Evolutionary conservation across 306 rosid species (phyloP).

Genomic region (Vigna unguiculata): DNA sequence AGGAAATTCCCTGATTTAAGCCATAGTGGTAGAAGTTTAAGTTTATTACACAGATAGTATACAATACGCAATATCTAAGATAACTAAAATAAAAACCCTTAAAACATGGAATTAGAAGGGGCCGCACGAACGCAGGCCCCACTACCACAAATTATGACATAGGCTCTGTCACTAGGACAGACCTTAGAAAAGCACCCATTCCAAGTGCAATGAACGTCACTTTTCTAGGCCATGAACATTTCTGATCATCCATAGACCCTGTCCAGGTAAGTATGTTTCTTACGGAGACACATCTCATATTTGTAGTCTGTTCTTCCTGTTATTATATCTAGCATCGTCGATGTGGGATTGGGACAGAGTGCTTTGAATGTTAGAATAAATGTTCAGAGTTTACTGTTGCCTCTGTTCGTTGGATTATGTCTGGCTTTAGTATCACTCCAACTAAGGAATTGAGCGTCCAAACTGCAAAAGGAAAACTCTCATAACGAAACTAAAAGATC

Average conservation of each 20-base stretch:
- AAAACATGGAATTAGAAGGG: not conserved
- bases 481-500: too few relatives aligned
- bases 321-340: not conserved
- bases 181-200: slow-evolving; percentile 52
- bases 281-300: rapidly evolving
- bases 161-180: slow-evolving; percentile 51
- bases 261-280: slow-evolving; percentile 46
- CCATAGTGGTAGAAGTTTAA: too few relatives aligned
- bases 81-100: too few relatives aligned
- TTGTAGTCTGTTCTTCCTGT: not conserved
- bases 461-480: not conserved
- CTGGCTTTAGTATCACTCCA: not conserved
- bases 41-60: too few relatives aligned
- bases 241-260: slow-evolving; percentile 52
- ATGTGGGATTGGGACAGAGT: not conserved
- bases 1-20: too few relatives aligned
- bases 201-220: slow-evolving; percentile 60
- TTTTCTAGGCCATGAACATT: slow-evolving; percentile 51
- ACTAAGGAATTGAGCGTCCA: not conserved
- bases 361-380: not conserved
- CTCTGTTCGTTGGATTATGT: not conserved
- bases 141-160: slow-evolving; percentile 56
- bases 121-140: slow-evolving; percentile 64
- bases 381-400: not conserved
- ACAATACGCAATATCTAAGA: too few relatives aligned